Percentiles rank a stretch among this genome's conserved stretches.
Evolutionary conservation across 371 early-diverging fungal species (phyloP).

Genomic region (Mucor mucedo): DNA sequence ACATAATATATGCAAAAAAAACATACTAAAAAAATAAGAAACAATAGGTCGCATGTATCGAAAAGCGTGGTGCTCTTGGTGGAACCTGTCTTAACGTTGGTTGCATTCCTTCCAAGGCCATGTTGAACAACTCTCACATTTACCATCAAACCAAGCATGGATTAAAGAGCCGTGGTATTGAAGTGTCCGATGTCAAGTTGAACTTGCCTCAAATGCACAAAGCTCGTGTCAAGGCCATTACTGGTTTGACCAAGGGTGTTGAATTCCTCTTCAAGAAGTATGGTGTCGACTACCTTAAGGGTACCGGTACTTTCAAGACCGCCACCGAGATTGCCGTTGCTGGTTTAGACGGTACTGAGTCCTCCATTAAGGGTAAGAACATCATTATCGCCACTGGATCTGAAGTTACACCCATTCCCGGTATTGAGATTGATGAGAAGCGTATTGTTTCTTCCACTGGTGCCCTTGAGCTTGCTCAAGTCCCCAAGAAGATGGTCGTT

Average conservation of each 20-base stretch:
- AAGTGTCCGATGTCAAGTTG: slow-evolving; percentile 81
- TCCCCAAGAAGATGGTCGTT: slow-evolving; percentile 97
- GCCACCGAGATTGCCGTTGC: slow-evolving; percentile 84
- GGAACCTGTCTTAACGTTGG: slow-evolving; percentile 99
- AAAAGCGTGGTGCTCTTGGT: slow-evolving; percentile 95
- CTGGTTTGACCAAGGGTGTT: slow-evolving; percentile 91
- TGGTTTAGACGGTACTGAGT: slow-evolving; percentile 76
- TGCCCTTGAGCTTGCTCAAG: slow-evolving; percentile 89
- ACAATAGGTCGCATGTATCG: slow-evolving; percentile 89
- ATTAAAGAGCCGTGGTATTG: slow-evolving; percentile 91
- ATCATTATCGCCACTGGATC: slow-evolving; percentile 97
- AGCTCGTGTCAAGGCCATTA: slow-evolving; percentile 89
- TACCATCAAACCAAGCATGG: slow-evolving; percentile 94
- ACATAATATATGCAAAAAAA: background rate
- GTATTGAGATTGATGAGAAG: slow-evolving; percentile 93
- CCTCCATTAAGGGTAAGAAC: slow-evolving; percentile 88
- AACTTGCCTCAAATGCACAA: slow-evolving; percentile 91
- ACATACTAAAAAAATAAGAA: background rate
- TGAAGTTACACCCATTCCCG: slow-evolving; percentile 93
- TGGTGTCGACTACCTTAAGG: slow-evolving; percentile 92
- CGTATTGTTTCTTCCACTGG: slow-evolving; percentile 96
- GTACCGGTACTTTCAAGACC: slow-evolving; percentile 81
- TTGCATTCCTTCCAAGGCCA: slow-evolving; percentile 98
- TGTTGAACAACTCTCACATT: slow-evolving; percentile 97
- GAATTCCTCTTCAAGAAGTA: slow-evolving; percentile 97